Evolutionary conservation across 352 stramenopile species (phyloP), one percentile per base, ranked within the genome.

Genomic region (Phytopythium delawarense): DNA sequence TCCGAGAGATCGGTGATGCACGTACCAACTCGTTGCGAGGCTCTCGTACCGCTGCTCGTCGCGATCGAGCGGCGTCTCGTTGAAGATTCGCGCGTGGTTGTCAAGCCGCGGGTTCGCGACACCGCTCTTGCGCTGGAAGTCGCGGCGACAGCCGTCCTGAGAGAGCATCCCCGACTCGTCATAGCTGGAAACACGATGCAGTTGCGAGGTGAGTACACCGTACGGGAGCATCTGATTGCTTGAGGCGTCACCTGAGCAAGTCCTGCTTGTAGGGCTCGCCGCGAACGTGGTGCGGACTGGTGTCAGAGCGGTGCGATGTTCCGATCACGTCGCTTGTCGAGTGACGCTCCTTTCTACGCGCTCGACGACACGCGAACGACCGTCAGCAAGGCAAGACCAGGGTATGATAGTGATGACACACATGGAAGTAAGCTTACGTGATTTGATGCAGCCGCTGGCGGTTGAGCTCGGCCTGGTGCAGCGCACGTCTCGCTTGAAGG

Each of bases 61-160:
- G 72, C 81, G 75, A 3, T 81, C 65, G 28, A 87, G 55, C 1
- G 81, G 73, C 39, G 74, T 88, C 56, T 84, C 73, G 61, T 89
- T 91, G 61, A 93, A 93, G 46, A 93, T 68, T 4, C 78, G 81
- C 37, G 84, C 71, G 61, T 89, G 77, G 8, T 79, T 73, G 28
- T 77, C 67, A 30, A 84, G 57, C 1, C 61, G 72, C 28, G 75
- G 71, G 53, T 88, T 88, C 11, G 73, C 69, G 18, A 59, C 59
- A 25, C 70, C 62, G 11, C 72, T 72, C 55, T 93, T 90, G 54
- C 71, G 76, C 46, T 87, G 68, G 60, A 78, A 92, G 45, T 88
- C 76, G 6, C 75, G 81, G 40, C 70, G 68, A n/a, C 67, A 60
- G 51, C 53, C 63, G 1, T 66, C 60, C 13, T 64, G 76, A 30